Conservation (phyloP, 164 flowering plant species). For the Platanus orientalis region DNA sequence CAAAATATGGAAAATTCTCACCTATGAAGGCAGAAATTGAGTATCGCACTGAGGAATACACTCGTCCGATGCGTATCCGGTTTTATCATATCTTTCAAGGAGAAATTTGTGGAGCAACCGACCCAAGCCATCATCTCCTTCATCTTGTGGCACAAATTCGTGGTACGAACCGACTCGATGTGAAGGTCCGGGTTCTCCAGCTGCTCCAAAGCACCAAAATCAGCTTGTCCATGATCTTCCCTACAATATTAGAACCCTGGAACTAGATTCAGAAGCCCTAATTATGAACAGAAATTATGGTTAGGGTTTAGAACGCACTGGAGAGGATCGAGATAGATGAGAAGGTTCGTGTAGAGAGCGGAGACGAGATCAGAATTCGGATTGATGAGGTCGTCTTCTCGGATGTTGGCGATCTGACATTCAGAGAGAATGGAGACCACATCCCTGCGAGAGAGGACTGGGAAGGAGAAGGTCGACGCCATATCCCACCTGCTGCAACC, state of each 20-base stretch:
- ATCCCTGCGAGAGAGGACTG: conserved; percentile 39
- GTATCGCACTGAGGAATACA: conserved; percentile 53
- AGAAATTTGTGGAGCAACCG: conserved; percentile 49
- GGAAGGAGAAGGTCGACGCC: conserved; percentile 48
- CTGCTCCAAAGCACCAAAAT: conserved; percentile 62
- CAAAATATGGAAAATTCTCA: conserved; percentile 13
- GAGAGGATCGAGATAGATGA: conserved; percentile 44
- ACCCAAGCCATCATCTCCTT: conserved; percentile 45
- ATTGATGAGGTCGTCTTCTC: conserved; percentile 43
- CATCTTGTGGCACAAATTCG: conserved; percentile 53
- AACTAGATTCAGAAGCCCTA: background rate
- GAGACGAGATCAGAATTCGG: conserved; percentile 47
- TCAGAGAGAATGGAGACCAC: conserved; percentile 41
- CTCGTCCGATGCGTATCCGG: conserved; percentile 60
- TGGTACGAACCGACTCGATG: conserved; percentile 40
- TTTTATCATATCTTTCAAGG: conserved; percentile 50
- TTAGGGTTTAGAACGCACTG: conserved; percentile 26
- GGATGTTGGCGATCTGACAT: conserved; percentile 37
- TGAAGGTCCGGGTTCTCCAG: conserved; percentile 81
- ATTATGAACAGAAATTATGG: background rate
- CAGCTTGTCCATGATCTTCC: conserved; percentile 65
- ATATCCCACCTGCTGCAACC: no score
- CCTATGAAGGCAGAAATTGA: conserved; percentile 74
- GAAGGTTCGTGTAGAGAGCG: conserved; percentile 47
- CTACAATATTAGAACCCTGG: conserved; percentile 26